Percentiles rank a stretch among this genome's conserved stretches.
Conservation (phyloP, 441 rosid genomes). For the Erodium texanum region DNA sequence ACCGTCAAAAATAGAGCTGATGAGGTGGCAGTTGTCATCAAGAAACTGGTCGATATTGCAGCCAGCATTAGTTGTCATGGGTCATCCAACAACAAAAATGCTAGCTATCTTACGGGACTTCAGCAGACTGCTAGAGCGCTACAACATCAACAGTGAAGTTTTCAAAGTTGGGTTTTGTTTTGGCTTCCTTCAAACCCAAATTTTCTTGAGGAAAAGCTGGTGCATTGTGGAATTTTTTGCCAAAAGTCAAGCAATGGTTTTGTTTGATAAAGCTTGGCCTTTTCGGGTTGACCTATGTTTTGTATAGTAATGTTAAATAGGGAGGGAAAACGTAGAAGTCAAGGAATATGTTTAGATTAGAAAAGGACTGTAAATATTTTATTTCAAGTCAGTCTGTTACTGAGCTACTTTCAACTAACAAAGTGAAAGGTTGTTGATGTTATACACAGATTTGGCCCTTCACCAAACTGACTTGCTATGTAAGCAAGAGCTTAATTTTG, state of each 20-base stretch:
- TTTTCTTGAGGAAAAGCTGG: not conserved
- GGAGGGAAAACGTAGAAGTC: not conserved
- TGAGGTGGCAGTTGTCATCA: constrained; percentile 28
- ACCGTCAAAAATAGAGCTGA: constrained; percentile 13
- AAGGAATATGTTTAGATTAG: not conserved
- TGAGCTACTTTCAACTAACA: constrained; percentile 11
- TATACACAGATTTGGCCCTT: constrained; percentile 8
- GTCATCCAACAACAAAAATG: constrained; percentile 19
- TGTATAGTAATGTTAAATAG: constrained; percentile 4
- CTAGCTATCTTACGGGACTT: constrained; percentile 33
- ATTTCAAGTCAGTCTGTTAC: not conserved
- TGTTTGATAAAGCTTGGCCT: not conserved
- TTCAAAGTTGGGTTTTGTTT: not conserved
- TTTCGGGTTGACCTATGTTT: not conserved
- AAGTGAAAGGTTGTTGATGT: constrained; percentile 13
- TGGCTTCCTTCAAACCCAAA: not conserved
- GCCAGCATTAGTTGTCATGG: constrained; percentile 13
- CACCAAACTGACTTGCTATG: constrained; percentile 17
- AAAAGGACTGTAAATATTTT: constrained; percentile 2
- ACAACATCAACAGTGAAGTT: constrained; percentile 24
- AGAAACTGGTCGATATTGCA: constrained; percentile 29
- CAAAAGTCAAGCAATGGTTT: not conserved
- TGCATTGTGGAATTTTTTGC: not conserved
- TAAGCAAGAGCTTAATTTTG: constrained; percentile 6
- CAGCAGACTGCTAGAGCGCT: constrained; percentile 37